Evolutionary conservation across 1,284 basidiomycete genomes (phyloP), one percentile per base, ranked within the genome.

Genomic region (Puccinia triticina): DNA sequence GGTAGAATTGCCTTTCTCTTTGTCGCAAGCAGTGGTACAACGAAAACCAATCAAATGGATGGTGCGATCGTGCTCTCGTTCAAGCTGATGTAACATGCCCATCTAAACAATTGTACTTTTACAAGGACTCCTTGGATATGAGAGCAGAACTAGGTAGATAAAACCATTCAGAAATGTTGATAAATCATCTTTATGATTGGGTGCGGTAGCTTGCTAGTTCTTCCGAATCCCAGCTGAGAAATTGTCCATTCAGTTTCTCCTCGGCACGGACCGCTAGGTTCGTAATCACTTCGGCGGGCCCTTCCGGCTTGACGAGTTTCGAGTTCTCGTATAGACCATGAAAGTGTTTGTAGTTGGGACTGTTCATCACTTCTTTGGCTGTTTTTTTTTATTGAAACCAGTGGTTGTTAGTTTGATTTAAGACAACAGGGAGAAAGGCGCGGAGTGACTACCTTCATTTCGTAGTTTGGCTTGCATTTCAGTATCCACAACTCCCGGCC

Each of bases 221-320:
- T 21, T 43, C 43, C 2, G 79, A 82, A 66, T 82, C 79, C 79
- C 79, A 82, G 61, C 79, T 82, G 23, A 82, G 43, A 23, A 82
- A 73, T 40, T 82, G 53, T 12, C 79, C 79, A 8, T 10, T 66
- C 23, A 82, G 46, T 21, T 32, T 26, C 14, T 23, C 21, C 8
- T 71, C 67, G 11, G 59, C 69, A 14, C 61, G 55, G 23, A 74
- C 37, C 5, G 59, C 14, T n/a, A 82, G 46, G 53, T 53, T 59
- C 16, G 43, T 59, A 10, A 82, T 82, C 23, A 82, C 79, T 61
- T 74, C 37, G 21, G 69, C 79, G 10, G 79, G 79, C 23, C 10
- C n/a, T 12, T 55, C 50, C 21, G 79, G 53, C 32, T 34, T 26
- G 16, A 82, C 21, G 10, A 82, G 57, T 55, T 82, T 64, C 2